A percentile compares a stretch with the other conserved stretches of the same genome.
Evolutionary conservation across 2,329 filamentous ascomycete genomes (phyloP).

Genomic region (Xylariomycetidae sp.): DNA sequence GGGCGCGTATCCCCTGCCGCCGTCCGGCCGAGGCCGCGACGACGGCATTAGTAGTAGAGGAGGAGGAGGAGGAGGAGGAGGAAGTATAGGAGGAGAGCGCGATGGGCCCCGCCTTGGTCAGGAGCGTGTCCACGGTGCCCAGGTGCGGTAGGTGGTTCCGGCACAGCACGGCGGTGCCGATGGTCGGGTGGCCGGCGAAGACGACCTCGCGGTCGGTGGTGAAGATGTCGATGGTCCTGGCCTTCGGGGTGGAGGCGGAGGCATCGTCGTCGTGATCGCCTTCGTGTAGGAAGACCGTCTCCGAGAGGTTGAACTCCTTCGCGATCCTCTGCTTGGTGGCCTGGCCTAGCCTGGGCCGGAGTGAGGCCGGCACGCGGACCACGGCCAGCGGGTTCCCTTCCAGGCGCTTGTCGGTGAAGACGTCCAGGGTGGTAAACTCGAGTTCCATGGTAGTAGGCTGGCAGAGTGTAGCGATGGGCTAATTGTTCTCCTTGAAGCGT

Average conservation of each 20-base stretch:
- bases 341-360: constrained; percentile 38
- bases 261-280: constrained; percentile 23
- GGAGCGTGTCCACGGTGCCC: constrained; percentile 35
- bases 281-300: constrained; percentile 59
- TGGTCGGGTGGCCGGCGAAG: constrained; percentile 60
- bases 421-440: constrained; percentile 51
- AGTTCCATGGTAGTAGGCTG: too few species aligned
- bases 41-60: constrained; percentile 19
- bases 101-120: constrained; percentile 57
- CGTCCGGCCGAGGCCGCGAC: constrained; percentile 24
- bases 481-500: too few species aligned
- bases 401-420: constrained; percentile 49
- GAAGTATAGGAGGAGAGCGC: background rate
- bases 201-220: constrained; percentile 50
- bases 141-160: constrained; percentile 25
- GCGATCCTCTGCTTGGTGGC: constrained; percentile 54
- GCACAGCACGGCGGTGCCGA: constrained; percentile 51
- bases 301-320: constrained; percentile 59
- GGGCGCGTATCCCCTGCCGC: constrained; percentile 43
- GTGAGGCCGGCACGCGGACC: constrained; percentile 44
- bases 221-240: constrained; percentile 57
- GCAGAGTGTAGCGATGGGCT: too few species aligned
- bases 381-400: constrained; percentile 59
- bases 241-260: constrained; percentile 2
- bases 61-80: constrained; percentile 25